phyloP scores from a whole-genome alignment of 495 filamentous ascomycete species.

The Talaromyces thailandensis region DNA sequence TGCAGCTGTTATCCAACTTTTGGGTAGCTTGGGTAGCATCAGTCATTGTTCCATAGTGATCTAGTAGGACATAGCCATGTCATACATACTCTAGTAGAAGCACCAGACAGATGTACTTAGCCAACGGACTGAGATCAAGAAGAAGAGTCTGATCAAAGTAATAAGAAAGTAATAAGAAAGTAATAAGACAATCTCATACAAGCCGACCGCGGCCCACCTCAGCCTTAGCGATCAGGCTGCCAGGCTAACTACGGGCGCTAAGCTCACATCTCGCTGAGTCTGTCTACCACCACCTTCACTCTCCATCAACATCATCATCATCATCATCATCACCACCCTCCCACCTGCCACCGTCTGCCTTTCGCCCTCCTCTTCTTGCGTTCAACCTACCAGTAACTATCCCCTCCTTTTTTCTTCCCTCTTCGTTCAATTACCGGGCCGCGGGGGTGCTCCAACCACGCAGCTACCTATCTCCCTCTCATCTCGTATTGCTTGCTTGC shows the following conservation, averaged over 20 bases:
- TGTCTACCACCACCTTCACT: background rate
- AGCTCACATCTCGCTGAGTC: background rate
- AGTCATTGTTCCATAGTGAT: background rate
- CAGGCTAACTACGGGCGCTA: background rate
- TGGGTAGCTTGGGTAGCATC: background rate
- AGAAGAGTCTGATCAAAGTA: background rate
- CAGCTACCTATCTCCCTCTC: background rate
- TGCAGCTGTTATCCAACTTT: background rate
- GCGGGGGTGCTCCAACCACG: background rate
- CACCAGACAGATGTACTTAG: background rate
- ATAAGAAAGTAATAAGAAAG: no score
- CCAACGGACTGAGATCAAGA: background rate
- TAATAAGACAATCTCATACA: background rate
- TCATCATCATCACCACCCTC: background rate
- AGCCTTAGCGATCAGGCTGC: conserved; percentile 4
- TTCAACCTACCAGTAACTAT: background rate
- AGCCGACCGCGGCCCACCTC: background rate
- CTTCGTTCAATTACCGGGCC: background rate
- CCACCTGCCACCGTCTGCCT: background rate
- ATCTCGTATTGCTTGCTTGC: background rate
- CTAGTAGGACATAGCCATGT: background rate
- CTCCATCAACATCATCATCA: background rate
- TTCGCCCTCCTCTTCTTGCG: background rate
- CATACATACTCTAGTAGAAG: background rate
- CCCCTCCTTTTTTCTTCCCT: background rate